These are phyloP conservation scores for Otatea glauca DNA, from an alignment of 176 grass and related monocot species.

Conservation along the genomic window DNA sequence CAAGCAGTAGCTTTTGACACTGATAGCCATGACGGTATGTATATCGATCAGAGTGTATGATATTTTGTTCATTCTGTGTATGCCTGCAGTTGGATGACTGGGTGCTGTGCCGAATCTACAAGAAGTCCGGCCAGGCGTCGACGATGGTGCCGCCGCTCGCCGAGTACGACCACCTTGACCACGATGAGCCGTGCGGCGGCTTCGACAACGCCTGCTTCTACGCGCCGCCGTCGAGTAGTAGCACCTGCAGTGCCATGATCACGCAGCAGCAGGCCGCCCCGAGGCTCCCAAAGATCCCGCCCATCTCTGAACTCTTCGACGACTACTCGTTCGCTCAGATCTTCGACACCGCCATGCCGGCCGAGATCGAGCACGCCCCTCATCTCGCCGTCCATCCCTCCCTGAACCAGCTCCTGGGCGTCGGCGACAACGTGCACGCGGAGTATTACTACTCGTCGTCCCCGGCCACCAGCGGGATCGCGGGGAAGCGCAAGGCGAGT, in stretches of 20 bases:
- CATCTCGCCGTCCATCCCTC: constrained; percentile 49
- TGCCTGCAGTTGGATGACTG: constrained; percentile 80
- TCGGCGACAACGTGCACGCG: background rate
- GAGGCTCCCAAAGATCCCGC: constrained; percentile 34
- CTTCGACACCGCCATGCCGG: constrained; percentile 31
- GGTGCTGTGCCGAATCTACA: constrained; percentile 97
- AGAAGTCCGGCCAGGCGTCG: constrained; percentile 63
- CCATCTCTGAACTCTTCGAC: constrained; percentile 48
- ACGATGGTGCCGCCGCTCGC: constrained; percentile 48
- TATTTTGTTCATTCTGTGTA: background rate
- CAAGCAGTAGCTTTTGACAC: constrained; percentile 39
- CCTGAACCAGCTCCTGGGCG: constrained; percentile 49
- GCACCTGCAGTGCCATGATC: background rate
- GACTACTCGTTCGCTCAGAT: constrained; percentile 45
- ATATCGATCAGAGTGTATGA: background rate
- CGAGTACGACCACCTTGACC: constrained; percentile 52
- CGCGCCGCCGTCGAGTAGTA: background rate
- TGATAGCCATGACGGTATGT: background rate
- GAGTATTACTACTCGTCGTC: constrained; percentile 26
- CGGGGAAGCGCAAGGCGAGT: constrained; percentile 32
- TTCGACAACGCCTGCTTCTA: constrained; percentile 23
- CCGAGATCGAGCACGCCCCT: background rate
- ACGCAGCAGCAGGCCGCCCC: background rate
- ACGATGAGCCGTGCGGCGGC: constrained; percentile 45
- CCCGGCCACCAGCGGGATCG: background rate